These are phyloP conservation scores for Lichtheimia ramosa DNA, from an alignment of 371 early-diverging fungal genomes.

Conservation along the genomic window DNA sequence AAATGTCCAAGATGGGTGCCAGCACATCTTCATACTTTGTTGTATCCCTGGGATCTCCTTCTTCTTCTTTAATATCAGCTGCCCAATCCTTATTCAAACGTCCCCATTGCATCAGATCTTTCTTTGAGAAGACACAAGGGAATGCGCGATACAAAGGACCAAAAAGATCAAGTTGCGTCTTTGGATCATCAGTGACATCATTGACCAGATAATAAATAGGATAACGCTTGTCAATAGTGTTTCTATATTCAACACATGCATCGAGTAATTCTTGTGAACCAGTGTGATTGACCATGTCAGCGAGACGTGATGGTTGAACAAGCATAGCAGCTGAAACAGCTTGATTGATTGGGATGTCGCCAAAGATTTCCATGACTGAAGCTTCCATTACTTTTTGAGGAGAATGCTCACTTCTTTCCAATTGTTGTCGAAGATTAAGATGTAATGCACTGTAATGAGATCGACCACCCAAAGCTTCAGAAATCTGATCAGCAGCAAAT, in stretches of 20 bases:
- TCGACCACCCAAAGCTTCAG: conserved; percentile 32
- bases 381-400: conserved; percentile 30
- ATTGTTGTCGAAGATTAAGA: conserved; percentile 29
- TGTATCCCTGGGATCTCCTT: conserved; percentile 3
- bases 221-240: conserved; percentile 29
- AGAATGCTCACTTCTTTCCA: conserved; percentile 22
- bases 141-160: conserved; percentile 32
- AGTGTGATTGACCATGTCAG: conserved; percentile 10
- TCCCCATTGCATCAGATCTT: conserved; percentile 34
- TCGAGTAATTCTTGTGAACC: conserved; percentile 27
- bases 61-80: not conserved
- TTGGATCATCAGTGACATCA: conserved; percentile 26
- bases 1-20: conserved; percentile 39
- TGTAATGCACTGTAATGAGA: conserved; percentile 33
- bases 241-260: conserved; percentile 42
- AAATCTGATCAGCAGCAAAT: conserved; percentile 20
- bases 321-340: conserved; percentile 46
- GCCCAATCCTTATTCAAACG: conserved; percentile 26
- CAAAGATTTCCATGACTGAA: conserved; percentile 40
- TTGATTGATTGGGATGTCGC: conserved; percentile 49
- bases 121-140: conserved; percentile 38
- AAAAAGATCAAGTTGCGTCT: conserved; percentile 37
- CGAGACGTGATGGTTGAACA: conserved; percentile 22
- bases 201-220: conserved; percentile 44
- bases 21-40: conserved; percentile 30